Evolutionary conservation across 176 grass and related monocot species (phyloP), one percentile per base, ranked within the genome.

Genomic region (Triticum dicoccoides): DNA sequence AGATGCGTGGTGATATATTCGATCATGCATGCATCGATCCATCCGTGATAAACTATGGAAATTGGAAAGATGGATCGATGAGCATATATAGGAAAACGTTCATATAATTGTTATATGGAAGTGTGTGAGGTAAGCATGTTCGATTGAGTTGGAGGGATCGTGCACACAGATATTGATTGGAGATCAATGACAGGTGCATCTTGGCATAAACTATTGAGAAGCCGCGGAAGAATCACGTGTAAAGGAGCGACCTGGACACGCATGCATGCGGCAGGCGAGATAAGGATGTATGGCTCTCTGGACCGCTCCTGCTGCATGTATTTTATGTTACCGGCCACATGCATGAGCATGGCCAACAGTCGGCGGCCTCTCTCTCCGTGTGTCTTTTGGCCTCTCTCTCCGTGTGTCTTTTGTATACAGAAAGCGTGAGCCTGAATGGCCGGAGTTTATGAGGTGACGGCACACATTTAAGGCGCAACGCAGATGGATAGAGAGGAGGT

Each of bases 401-500:
- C 2, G 56, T 54, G 78, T 42, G 61, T 73, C 18, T 73, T 63
- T 35, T 73, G 38, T 49, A 24, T 47, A 47, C 11, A 13, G 65
- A 77, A 67, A 41, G 18, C 21, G 10, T 9, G 5, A 27, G 38
- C 0, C 77, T 27, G 37, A 3, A 65, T 32, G 11, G 8, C 15
- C 0, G 3, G 14, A 11, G 68, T 17, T 35, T 69, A 30, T 73
- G 75, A 52, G 56, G 74, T 71, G 35, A 88, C 25, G 64, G 61
- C 21, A 17, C 14, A 33, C 68, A 39, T 35, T 45, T 37, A 3
- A 3, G 24, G n/a, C 35, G 35, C 17, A 58, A 51, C 20, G 18
- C 17, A 29, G 29, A 64, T 65, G 75, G 87, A 80, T 84, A 84
- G 14, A 88, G 73, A 79, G 51, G 32, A 15, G 8, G 17, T 52